Conservation (phyloP, 2,329 filamentous ascomycete species). For the Parafenestella ontariensis region DNA sequence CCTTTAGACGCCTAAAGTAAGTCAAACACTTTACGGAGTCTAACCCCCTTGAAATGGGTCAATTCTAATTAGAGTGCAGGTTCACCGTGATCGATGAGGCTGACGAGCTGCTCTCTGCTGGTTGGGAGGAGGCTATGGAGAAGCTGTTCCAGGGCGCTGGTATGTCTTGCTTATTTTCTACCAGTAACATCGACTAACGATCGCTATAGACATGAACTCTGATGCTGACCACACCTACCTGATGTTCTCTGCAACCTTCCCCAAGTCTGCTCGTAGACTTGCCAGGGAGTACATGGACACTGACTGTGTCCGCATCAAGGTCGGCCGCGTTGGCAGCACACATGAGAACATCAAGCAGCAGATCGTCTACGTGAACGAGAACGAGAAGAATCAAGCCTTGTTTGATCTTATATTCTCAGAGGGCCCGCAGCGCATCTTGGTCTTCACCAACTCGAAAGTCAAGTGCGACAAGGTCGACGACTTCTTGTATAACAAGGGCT, state of each 20-base stretch:
- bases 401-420: constrained; percentile 74
- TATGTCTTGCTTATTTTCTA: constrained; percentile 54
- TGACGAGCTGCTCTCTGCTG: constrained; percentile 83
- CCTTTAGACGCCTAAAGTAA: constrained; percentile 78
- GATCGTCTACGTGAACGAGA: constrained; percentile 70
- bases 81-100: constrained; percentile 76
- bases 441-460: constrained; percentile 87
- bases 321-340: constrained; percentile 85
- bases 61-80: constrained; percentile 9
- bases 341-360: constrained; percentile 83
- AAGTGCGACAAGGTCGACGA: constrained; percentile 87
- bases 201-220: constrained; percentile 71
- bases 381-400: constrained; percentile 73
- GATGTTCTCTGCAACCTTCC: constrained; percentile 96
- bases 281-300: constrained; percentile 77
- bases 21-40: constrained; percentile 30
- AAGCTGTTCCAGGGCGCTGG: constrained; percentile 82
- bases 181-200: constrained; percentile 12
- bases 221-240: constrained; percentile 73
- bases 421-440: constrained; percentile 77
- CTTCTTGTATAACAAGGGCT: constrained; percentile 77
- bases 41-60: constrained; percentile 30
- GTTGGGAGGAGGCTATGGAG: constrained; percentile 79
- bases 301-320: constrained; percentile 79
- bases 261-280: constrained; percentile 76